A percentile compares a stretch with the other conserved stretches of the same genome.
Evolutionary conservation across 129 eudicot species (phyloP).

Genomic region (Centrapalus pauciflorus): DNA sequence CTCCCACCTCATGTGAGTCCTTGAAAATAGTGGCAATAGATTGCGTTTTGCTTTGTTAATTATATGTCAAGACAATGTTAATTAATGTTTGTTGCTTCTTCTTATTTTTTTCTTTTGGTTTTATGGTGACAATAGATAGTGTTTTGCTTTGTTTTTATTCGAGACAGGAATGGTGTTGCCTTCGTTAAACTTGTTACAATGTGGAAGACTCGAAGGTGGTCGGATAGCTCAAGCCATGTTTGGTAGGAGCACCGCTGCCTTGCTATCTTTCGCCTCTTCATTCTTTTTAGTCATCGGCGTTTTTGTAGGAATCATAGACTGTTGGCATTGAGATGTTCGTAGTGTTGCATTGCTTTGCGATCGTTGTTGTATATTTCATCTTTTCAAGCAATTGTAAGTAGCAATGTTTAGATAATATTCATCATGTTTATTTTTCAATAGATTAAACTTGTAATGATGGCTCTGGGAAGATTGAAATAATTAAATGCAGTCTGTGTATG

Average conservation of each 20-base stretch:
- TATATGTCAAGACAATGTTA: too few relatives aligned
- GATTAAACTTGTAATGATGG: too few relatives aligned
- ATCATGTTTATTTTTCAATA: too few relatives aligned
- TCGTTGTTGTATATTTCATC: neutral
- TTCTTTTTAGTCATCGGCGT: slow-evolving; percentile 78
- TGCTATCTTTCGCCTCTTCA: slow-evolving; percentile 66
- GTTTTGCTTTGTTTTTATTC: neutral
- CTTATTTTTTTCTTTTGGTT: too few relatives aligned
- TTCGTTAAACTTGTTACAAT: slow-evolving; percentile 78
- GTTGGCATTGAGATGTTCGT: neutral
- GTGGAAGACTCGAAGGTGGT: slow-evolving; percentile 97
- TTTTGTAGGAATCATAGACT: neutral
- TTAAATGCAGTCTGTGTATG: too few relatives aligned
- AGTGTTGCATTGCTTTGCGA: neutral
- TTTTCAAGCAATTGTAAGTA: neutral
- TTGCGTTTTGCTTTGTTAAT: too few relatives aligned
- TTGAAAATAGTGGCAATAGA: too few relatives aligned
- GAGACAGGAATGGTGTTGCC: slow-evolving; percentile 91
- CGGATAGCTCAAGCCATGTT: slow-evolving; percentile 96
- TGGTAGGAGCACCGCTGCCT: slow-evolving; percentile 62
- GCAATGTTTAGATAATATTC: too few relatives aligned
- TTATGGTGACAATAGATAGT: too few relatives aligned
- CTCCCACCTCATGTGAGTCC: too few relatives aligned
- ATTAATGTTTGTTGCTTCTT: too few relatives aligned
- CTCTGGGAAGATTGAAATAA: too few relatives aligned